Conservation (phyloP, 257 asterid species). For the Gentiana macrophylla region DNA sequence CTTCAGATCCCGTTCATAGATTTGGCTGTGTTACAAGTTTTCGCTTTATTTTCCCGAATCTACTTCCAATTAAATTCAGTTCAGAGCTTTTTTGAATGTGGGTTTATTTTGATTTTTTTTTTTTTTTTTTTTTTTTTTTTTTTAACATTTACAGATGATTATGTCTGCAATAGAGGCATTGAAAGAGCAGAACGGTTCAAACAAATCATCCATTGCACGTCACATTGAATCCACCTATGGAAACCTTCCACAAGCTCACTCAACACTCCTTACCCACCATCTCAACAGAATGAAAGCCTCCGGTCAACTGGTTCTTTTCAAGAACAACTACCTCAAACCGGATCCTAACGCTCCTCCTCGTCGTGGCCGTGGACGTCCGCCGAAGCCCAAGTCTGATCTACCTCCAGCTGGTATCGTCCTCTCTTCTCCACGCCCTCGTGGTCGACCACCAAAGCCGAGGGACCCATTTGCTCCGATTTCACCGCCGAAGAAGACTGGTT, state of each 20-base stretch:
- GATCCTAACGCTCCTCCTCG: slow-evolving; percentile 67
- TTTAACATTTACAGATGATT: slow-evolving; percentile 37
- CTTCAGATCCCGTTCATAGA: too few species aligned
- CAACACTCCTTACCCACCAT: slow-evolving; percentile 55
- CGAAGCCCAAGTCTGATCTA: slow-evolving; percentile 50
- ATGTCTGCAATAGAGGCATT: slow-evolving; percentile 49
- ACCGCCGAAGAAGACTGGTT: slow-evolving; percentile 26
- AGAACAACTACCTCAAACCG: slow-evolving; percentile 59
- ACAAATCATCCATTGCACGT: slow-evolving; percentile 47
- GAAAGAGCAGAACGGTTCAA: slow-evolving; percentile 47
- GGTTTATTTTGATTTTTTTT: neutral
- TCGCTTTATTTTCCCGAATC: neutral
- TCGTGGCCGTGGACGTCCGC: slow-evolving; percentile 92
- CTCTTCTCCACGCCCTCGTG: slow-evolving; percentile 57
- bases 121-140: neutral
- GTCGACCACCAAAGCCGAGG: slow-evolving; percentile 57
- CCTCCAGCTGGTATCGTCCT: slow-evolving; percentile 19
- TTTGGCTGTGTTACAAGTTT: too few species aligned
- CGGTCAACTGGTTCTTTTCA: slow-evolving; percentile 48
- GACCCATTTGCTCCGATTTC: slow-evolving; percentile 29
- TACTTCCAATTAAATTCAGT: neutral
- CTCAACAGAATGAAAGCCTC: slow-evolving; percentile 54
- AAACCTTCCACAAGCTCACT: slow-evolving; percentile 44
- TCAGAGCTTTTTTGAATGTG: neutral
- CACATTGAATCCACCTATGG: slow-evolving; percentile 60